Evolutionary conservation across 2,329 filamentous ascomycete genomes (phyloP).

Genomic region (Phymatotrichopsis omnivora): DNA sequence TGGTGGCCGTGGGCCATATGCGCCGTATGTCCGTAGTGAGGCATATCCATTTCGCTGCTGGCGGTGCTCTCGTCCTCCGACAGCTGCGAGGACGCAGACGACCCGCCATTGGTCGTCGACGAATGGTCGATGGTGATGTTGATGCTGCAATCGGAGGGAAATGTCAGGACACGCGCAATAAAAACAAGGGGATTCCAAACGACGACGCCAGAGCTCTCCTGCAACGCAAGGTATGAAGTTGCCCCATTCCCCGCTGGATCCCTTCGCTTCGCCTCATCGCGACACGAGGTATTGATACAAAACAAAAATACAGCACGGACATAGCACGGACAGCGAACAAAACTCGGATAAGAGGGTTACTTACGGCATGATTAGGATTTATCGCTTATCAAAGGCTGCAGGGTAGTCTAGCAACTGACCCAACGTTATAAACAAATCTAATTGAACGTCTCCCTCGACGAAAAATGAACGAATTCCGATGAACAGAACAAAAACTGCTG

Average conservation of each 20-base stretch:
- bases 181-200: conserved; percentile 5
- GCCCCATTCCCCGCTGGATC: no score
- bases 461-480: conserved; percentile 11
- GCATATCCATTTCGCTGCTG: conserved; percentile 28
- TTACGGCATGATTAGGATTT: conserved; percentile 27
- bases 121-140: conserved; percentile 33
- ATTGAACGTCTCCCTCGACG: background rate
- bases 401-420: conserved; percentile 11
- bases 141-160: conserved; percentile 24
- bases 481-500: conserved; percentile 8
- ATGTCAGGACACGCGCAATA: background rate
- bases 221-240: no score
- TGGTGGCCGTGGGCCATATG: conserved; percentile 12
- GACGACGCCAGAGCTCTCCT: no score
- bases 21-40: conserved; percentile 29
- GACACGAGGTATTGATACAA: no score
- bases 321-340: conserved; percentile 4
- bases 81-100: conserved; percentile 30
- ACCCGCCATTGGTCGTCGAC: conserved; percentile 31
- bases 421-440: background rate
- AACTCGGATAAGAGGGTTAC: no score
- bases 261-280: no score
- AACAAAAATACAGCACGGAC: background rate
- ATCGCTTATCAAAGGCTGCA: conserved; percentile 18
- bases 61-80: conserved; percentile 27